Percentiles rank a stretch among this genome's conserved stretches.
phyloP scores from a whole-genome alignment of 1,139 yeast species.

The Yamadazyma mexicana region DNA sequence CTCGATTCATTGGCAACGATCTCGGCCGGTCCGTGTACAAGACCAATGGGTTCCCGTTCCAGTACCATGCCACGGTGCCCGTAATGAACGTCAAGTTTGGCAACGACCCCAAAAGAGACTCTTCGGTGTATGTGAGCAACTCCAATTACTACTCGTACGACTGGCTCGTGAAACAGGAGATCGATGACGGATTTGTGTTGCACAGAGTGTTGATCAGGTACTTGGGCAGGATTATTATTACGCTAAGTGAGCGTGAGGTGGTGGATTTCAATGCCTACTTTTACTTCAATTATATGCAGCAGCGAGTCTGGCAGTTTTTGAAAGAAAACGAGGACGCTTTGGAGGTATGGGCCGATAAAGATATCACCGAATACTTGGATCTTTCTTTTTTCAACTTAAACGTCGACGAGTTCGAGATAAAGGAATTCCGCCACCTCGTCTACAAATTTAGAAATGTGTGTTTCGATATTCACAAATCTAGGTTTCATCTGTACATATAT shows the following conservation, averaged over 20 bases:
- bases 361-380: constrained; percentile 22
- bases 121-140: constrained; percentile 31
- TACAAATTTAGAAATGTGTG: constrained; percentile 18
- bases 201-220: constrained; percentile 42
- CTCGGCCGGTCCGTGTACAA: constrained; percentile 26
- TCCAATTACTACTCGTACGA: constrained; percentile 37
- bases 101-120: constrained; percentile 30
- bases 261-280: constrained; percentile 28
- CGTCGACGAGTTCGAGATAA: constrained; percentile 19
- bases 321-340: constrained; percentile 14
- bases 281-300: constrained; percentile 23
- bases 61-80: constrained; percentile 34
- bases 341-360: constrained; percentile 21
- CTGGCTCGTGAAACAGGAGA: constrained; percentile 31
- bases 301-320: constrained; percentile 20
- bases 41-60: constrained; percentile 36
- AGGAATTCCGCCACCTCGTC: constrained; percentile 21
- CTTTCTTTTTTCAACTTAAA: constrained; percentile 17
- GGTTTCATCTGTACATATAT: constrained; percentile 37
- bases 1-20: constrained; percentile 33
- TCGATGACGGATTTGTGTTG: constrained; percentile 29
- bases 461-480: constrained; percentile 12
- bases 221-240: constrained; percentile 37
- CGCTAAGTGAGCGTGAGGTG: constrained; percentile 46
- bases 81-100: constrained; percentile 36